phyloP scores from a whole-genome alignment of 768 basidiomycete genomes.

The Coprinopsis cinerea region DNA sequence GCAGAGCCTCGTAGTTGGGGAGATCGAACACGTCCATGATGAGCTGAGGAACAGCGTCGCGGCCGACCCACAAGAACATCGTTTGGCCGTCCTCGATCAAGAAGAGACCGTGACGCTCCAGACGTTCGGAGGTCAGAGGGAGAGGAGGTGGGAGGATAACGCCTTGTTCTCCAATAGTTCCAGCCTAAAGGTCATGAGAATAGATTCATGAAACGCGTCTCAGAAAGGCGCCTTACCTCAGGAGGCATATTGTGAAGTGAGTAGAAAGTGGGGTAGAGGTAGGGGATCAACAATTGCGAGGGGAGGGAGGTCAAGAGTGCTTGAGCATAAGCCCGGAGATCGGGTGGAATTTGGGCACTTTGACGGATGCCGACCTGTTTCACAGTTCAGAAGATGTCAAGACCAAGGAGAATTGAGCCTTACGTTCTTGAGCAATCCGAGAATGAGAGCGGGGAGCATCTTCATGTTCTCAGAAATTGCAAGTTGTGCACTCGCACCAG shows the following conservation, averaged over 20 bases:
- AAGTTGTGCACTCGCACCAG: slow-evolving; percentile 90
- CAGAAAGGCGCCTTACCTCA: slow-evolving; percentile 47
- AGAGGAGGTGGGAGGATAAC: slow-evolving; percentile 83
- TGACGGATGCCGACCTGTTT: slow-evolving; percentile 88
- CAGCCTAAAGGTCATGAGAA: slow-evolving; percentile 48
- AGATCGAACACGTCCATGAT: slow-evolving; percentile 92
- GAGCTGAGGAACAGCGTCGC: slow-evolving; percentile 95
- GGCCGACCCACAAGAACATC: slow-evolving; percentile 97
- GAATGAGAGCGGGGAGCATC: slow-evolving; percentile 85
- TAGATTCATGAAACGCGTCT: background rate
- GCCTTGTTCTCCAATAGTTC: slow-evolving; percentile 86
- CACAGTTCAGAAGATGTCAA: background rate
- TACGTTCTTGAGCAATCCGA: slow-evolving; percentile 93
- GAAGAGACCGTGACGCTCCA: slow-evolving; percentile 94
- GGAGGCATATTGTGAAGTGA: slow-evolving; percentile 94
- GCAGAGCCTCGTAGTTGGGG: slow-evolving; percentile 79
- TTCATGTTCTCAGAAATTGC: slow-evolving; percentile 92
- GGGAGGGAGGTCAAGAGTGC: slow-evolving; percentile 87
- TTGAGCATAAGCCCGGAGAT: slow-evolving; percentile 94
- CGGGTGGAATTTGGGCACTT: slow-evolving; percentile 95
- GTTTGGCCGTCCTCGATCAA: slow-evolving; percentile 97
- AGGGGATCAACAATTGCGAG: slow-evolving; percentile 85
- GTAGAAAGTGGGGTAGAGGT: slow-evolving; percentile 94
- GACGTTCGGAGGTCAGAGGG: slow-evolving; percentile 89
- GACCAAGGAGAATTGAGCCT: slow-evolving; percentile 14